Base-by-base conservation (phyloP, 306 rosid species). In the Sechiopsis laciniata region DNA sequence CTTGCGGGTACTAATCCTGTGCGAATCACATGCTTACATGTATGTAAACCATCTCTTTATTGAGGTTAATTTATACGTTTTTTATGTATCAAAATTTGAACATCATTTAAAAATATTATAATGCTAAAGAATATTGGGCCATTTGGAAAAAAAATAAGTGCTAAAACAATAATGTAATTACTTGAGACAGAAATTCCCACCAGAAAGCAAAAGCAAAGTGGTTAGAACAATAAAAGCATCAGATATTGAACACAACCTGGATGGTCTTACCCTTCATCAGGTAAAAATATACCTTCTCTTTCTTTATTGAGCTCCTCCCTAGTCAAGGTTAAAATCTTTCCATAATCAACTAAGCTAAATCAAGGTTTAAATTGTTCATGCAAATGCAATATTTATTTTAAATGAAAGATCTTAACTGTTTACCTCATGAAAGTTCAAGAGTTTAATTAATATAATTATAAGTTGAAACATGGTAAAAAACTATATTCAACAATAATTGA, bases 1-100 rank as follows among this genome's bases (percentile, higher is more conserved):
- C 85, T 91, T 63, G 95, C 97, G 20, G 97, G 90, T 80, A 67
- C 76, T n/a, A 88, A 91, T 79, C 92, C 97, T 1, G 77, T 80
- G 75, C 78, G 80, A 76, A 91, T 91, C 73, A 78, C 57, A 17
- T 55, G 87, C 63, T 76, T 90, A 75, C 72, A 16, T 87, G 95
- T 85, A 82, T 40, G 76, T 40, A 40, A 37, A 35, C 22, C 10
- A 72, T 6, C 12, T 52, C 8, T 52, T 24, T 24, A 15, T 63
- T 35, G 26, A 37, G 62, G 10, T 21, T 57, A 20, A 57, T 21
- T 22, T 58, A 20, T 8, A 1, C 0, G 42, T 37, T 37, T 37
- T 37, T 32, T 32, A 32, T 32, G 4, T 2, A 32, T 32, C 37
- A 32, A 32, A 32, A 3, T 32, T 32, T 32, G 1, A 40, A 40